Evolutionary conservation across 2,329 filamentous ascomycete genomes (phyloP), one percentile per base, ranked within the genome.

Genomic region (Cladosporium sp.): DNA sequence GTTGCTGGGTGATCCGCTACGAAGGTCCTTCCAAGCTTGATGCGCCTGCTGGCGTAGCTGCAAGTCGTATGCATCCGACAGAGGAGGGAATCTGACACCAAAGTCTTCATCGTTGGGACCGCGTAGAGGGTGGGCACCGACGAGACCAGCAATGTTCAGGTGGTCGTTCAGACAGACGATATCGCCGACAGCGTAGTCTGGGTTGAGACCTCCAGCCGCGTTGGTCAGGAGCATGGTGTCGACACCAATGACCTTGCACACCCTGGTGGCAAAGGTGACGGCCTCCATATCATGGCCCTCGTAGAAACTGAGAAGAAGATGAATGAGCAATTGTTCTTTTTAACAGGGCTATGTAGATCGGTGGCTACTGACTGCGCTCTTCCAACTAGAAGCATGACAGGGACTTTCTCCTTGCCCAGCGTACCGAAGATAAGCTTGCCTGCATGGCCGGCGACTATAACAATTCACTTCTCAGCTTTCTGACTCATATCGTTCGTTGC

Each of bases 81-180:
- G 76, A 7, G 87, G 82, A 51, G 87, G 87, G 71, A 90, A 90
- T 6, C 87, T 84, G 15, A 83, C 80, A 30, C 87, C 87, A 70
- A 89, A 88, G 54, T 87, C 83, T 26, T 88, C 86, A 34, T 80
- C 80, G 72, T 90, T 90, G 30, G 86, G 85, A 21, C 88, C 87
- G 59, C 86, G 83, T 44, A 90, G 79, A 24, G 87, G 87, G 73
- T 89, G 85, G 62, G 81, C 80, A 28, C 87, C 87, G 11, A 85
- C 84, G 11, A 90, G 76, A 4, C 88, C 87, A 30, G 87, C 84
- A 59, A 89, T 74, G 74, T 89, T 89, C 59, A 90, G 81, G 74
- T 90, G 87, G 78, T 90, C 88, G 72, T 89, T 88, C 65, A 90
- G 73, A 58, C 88, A 77, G 52, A 89, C 85, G 66, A 90, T 85